Conservation (phyloP, 2,329 filamentous ascomycete species). For the Elsinoe arachidis region DNA sequence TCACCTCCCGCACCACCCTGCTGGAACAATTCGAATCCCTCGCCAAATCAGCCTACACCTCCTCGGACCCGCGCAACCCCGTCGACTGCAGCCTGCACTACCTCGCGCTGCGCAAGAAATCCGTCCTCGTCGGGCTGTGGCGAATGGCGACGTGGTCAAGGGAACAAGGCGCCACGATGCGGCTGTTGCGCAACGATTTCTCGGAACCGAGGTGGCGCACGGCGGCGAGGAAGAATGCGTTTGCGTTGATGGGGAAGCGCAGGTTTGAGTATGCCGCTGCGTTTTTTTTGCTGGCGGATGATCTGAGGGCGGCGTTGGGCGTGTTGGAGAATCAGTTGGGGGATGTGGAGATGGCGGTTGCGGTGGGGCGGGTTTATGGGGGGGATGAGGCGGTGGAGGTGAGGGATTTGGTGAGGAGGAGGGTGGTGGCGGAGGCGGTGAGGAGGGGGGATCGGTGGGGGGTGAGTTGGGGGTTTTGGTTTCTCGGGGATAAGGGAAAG, state of each 20-base stretch:
- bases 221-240: conserved; percentile 89
- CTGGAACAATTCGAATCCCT: conserved; percentile 83
- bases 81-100: conserved; percentile 89
- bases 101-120: conserved; percentile 78
- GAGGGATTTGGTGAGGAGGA: conserved; percentile 65
- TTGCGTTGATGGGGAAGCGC: conserved; percentile 82
- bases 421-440: conserved; percentile 67
- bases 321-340: conserved; percentile 80
- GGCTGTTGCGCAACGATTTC: conserved; percentile 84
- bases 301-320: conserved; percentile 73
- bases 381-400: conserved; percentile 72
- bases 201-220: conserved; percentile 78
- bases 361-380: conserved; percentile 79
- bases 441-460: conserved; percentile 85
- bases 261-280: conserved; percentile 91
- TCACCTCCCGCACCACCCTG: conserved; percentile 66
- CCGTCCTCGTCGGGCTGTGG: conserved; percentile 84
- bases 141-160: conserved; percentile 84
- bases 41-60: conserved; percentile 87
- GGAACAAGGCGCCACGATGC: conserved; percentile 73
- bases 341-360: conserved; percentile 82
- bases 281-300: conserved; percentile 87
- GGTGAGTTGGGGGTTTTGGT: conserved; percentile 92
- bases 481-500: conserved; percentile 72
- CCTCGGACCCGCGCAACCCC: conserved; percentile 77